phyloP scores from a whole-genome alignment of 1,139 yeast species.

The Blastobotrys serpentis region DNA sequence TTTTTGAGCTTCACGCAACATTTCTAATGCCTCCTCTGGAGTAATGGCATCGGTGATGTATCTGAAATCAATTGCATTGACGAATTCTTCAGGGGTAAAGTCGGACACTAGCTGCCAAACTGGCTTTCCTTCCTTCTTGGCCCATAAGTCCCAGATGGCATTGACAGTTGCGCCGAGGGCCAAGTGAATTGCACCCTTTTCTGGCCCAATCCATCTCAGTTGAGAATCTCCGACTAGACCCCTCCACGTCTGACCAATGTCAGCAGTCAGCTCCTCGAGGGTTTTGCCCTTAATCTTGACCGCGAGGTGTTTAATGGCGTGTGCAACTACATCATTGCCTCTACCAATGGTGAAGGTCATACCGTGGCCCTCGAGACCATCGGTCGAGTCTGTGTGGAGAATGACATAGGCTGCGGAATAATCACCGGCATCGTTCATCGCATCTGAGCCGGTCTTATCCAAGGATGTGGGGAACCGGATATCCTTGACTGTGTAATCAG shows the following conservation, averaged over 20 bases:
- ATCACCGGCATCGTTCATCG: constrained; percentile 41
- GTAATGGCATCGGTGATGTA: constrained; percentile 44
- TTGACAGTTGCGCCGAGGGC: constrained; percentile 40
- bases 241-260: constrained; percentile 44
- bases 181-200: constrained; percentile 42
- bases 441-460: constrained; percentile 41
- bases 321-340: constrained; percentile 37
- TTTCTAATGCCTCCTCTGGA: constrained; percentile 41
- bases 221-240: constrained; percentile 42
- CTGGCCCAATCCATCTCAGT: constrained; percentile 46
- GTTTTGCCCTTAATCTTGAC: constrained; percentile 36
- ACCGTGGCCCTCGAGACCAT: constrained; percentile 33
- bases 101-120: constrained; percentile 44
- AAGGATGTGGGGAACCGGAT: constrained; percentile 42
- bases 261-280: constrained; percentile 36
- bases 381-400: constrained; percentile 30
- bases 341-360: constrained; percentile 41
- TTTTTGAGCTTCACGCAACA: constrained; percentile 34
- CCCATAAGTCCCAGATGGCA: constrained; percentile 45
- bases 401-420: constrained; percentile 38
- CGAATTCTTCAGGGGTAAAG: constrained; percentile 46
- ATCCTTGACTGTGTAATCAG: constrained; percentile 37
- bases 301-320: constrained; percentile 37
- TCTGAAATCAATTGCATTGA: constrained; percentile 45
- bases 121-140: constrained; percentile 39